Percentiles rank a stretch among this genome's conserved stretches.
These are phyloP conservation scores for Ulota crispa DNA, from an alignment of 225 moss, liverwort and hornwort species.

Conservation along the genomic window DNA sequence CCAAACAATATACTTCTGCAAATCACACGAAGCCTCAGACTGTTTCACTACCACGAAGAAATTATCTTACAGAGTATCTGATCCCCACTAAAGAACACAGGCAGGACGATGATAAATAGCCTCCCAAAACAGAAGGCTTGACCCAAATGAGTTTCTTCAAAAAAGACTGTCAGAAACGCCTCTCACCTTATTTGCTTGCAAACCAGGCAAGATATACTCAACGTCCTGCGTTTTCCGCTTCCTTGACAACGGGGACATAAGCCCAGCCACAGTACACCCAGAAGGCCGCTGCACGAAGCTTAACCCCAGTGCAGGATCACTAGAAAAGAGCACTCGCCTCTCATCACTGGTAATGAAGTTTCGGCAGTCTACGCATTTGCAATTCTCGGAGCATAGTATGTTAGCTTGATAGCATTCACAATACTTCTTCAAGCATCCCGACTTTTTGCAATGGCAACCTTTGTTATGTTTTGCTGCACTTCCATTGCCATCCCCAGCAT, in stretches of 20 bases:
- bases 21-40: neutral
- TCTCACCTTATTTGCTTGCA: conserved; percentile 39
- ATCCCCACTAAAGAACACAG: neutral
- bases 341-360: conserved; percentile 81
- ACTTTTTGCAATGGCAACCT: conserved; percentile 97
- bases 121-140: neutral
- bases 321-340: conserved; percentile 72
- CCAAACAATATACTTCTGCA: neutral
- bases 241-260: conserved; percentile 39
- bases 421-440: conserved; percentile 94
- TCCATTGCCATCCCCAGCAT: conserved; percentile 43
- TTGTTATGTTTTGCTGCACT: conserved; percentile 86
- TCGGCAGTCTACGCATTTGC: conserved; percentile 93
- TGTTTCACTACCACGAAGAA: neutral
- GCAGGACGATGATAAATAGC: neutral
- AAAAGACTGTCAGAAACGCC: neutral
- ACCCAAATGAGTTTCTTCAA: neutral
- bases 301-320: conserved; percentile 50
- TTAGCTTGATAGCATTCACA: conserved; percentile 96
- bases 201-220: conserved; percentile 35
- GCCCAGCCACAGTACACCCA: conserved; percentile 27
- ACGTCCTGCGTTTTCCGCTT: conserved; percentile 54
- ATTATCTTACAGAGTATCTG: neutral
- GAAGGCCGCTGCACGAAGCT: conserved; percentile 47
- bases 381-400: conserved; percentile 93